phyloP scores from a whole-genome alignment of 257 asterid genomes.

The Nicotiana attenuata region DNA sequence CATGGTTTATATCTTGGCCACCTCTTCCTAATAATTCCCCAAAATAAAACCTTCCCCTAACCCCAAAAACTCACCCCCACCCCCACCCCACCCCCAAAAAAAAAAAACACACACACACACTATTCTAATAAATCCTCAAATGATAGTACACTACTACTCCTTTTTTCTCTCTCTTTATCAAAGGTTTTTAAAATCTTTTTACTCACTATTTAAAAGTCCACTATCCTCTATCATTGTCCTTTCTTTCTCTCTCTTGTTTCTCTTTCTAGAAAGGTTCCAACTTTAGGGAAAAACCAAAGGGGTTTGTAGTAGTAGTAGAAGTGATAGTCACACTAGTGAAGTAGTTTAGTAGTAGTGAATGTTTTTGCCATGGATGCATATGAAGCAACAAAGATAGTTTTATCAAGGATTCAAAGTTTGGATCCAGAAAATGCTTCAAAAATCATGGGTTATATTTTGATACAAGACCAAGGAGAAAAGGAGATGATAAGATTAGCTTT shows the following conservation, averaged over 20 bases:
- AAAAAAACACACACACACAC: neutral
- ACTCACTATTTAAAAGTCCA: slow-evolving; percentile 1
- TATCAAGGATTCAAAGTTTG: slow-evolving; percentile 68
- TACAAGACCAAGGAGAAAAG: slow-evolving; percentile 80
- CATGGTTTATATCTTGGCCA: slow-evolving; percentile 31
- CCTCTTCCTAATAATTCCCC: slow-evolving; percentile 23
- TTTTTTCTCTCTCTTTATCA: neutral
- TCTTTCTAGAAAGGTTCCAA: slow-evolving; percentile 7
- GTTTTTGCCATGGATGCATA: slow-evolving; percentile 44
- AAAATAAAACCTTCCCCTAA: neutral
- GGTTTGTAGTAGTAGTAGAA: neutral
- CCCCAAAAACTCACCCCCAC: neutral
- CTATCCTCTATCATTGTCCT: slow-evolving; percentile 12
- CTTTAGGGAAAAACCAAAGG: neutral
- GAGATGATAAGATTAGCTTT: slow-evolving; percentile 87
- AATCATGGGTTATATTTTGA: slow-evolving; percentile 77
- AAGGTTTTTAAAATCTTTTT: neutral
- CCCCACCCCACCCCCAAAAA: neutral
- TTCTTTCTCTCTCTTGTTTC: slow-evolving; percentile 5
- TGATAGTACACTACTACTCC: neutral
- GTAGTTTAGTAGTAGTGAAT: neutral
- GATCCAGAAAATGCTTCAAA: slow-evolving; percentile 85
- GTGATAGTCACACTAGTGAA: neutral
- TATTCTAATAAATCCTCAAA: slow-evolving; percentile 8
- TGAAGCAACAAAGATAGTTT: slow-evolving; percentile 69